Conservation (phyloP, 768 basidiomycete species). For the Filobasidium wieringae region DNA sequence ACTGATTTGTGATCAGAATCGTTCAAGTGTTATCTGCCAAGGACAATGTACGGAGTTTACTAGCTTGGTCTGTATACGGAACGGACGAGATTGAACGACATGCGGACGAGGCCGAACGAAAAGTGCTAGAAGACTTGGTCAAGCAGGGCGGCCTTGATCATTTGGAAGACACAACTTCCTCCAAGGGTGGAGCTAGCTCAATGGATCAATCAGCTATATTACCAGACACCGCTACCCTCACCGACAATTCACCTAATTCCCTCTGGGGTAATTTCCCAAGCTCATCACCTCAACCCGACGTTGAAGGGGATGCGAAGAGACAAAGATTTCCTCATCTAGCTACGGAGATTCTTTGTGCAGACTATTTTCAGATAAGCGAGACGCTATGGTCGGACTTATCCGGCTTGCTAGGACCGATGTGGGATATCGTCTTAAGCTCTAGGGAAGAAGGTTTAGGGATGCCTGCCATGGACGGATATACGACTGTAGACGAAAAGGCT, state of each 20-base stretch:
- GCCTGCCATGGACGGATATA: not conserved
- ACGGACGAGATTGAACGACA: slow-evolving; percentile 30
- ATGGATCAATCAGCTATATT: not conserved
- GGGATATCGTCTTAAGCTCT: slow-evolving; percentile 54
- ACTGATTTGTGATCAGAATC: slow-evolving; percentile 19
- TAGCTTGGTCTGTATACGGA: slow-evolving; percentile 36
- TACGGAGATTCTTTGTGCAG: slow-evolving; percentile 88
- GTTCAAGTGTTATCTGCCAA: slow-evolving; percentile 25
- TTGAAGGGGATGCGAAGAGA: slow-evolving; percentile 1
- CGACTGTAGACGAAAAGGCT: not conserved
- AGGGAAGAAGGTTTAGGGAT: slow-evolving; percentile 4
- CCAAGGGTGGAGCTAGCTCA: not conserved
- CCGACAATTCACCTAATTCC: not conserved
- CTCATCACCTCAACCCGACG: not conserved
- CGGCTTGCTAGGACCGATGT: slow-evolving; percentile 71
- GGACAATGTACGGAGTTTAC: slow-evolving; percentile 24
- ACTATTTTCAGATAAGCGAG: slow-evolving; percentile 89
- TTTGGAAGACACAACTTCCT: not conserved
- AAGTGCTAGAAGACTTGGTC: not conserved
- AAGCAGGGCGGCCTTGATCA: not conserved
- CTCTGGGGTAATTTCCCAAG: not conserved
- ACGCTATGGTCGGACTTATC: slow-evolving; percentile 63
- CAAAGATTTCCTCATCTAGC: slow-evolving; percentile 83
- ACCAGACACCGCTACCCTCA: not conserved
- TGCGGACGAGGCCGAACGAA: not conserved